Evolutionary conservation across 176 grass and related monocot species (phyloP), one percentile per base, ranked within the genome.

Genomic region (Eragrostis nindensis): DNA sequence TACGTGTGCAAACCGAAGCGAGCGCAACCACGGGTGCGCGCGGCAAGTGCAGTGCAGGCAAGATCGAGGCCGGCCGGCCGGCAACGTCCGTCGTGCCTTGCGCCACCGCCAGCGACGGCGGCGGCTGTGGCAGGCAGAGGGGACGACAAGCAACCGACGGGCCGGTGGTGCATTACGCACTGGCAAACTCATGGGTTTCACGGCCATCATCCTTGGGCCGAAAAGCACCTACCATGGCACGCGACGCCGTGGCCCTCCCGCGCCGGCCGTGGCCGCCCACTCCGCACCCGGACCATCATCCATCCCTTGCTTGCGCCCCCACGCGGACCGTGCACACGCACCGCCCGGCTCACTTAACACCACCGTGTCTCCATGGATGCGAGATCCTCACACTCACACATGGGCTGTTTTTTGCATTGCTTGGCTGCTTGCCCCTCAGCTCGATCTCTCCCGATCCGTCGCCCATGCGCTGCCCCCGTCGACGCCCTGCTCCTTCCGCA

Each of bases 311-410:
- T 19, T 36, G 72, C 54, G 39, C 38, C 38, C 27, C 74, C 39
- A 76, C 73, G 73, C 73, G n/a, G 57, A 46, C 70, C 27, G 26
- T 30, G 69, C 45, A 29, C 44, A 18, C 26, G 6, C n/a, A 25
- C 11, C 3, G 27, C 6, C 61, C 30, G 32, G 61, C 7, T 9
- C 32, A 6, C 16, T 53, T 19, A 10, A 10, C 3, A 53, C 17
- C 50, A 53, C 19, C 50, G 12, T n/a, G n/a, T 16, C 50, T 53
- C 50, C 17, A 6, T 46, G 45, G 9, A 9, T 44, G 43, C 1
- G 9, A 6, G 8, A 6, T 44, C 43, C 9, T 44, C 43, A n/a
- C n/a, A n/a, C 43, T 62, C 60, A 62, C 74, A 76, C 74, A 76
- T 76, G 56, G 74, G 56, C 10, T 44, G 47, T 45, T 41, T 10